A percentile compares a stretch with the other conserved stretches of the same genome.
These are phyloP conservation scores for Tolypocladium inflatum DNA, from an alignment of 2,329 filamentous ascomycete genomes.

Conservation along the genomic window DNA sequence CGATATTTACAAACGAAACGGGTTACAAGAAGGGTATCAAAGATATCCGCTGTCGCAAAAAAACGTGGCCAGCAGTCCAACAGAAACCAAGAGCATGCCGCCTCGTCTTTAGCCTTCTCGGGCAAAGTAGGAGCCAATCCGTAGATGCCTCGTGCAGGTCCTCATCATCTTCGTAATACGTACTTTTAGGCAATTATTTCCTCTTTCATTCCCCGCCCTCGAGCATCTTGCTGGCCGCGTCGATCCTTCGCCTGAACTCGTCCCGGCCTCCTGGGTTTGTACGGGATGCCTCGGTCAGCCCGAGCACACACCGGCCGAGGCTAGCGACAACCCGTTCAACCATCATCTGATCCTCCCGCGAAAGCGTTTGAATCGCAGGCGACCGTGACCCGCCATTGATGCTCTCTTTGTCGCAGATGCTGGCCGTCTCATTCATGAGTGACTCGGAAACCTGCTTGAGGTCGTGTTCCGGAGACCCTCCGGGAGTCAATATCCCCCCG, in stretches of 20 bases:
- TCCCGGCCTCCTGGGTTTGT: constrained; percentile 50
- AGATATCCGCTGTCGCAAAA: background rate
- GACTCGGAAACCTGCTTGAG: constrained; percentile 37
- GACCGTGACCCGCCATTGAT: constrained; percentile 16
- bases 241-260: constrained; percentile 60
- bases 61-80: background rate
- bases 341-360: constrained; percentile 48
- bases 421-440: constrained; percentile 38
- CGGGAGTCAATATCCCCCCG: constrained; percentile 37
- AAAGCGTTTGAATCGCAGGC: constrained; percentile 36
- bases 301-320: constrained; percentile 50
- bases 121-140: background rate
- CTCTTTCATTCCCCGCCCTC: constrained; percentile 42
- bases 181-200: background rate
- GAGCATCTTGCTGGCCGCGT: constrained; percentile 62
- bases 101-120: background rate
- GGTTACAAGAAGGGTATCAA: constrained; percentile 17
- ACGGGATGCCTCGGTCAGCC: constrained; percentile 43
- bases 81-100: background rate
- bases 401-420: constrained; percentile 26
- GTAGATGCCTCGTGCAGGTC: background rate
- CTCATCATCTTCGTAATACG: background rate
- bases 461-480: constrained; percentile 39
- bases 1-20: background rate
- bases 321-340: constrained; percentile 51